Evolutionary conservation across 2,329 filamentous ascomycete genomes (phyloP).

Genomic region (Trichoderma brevicompactum): DNA sequence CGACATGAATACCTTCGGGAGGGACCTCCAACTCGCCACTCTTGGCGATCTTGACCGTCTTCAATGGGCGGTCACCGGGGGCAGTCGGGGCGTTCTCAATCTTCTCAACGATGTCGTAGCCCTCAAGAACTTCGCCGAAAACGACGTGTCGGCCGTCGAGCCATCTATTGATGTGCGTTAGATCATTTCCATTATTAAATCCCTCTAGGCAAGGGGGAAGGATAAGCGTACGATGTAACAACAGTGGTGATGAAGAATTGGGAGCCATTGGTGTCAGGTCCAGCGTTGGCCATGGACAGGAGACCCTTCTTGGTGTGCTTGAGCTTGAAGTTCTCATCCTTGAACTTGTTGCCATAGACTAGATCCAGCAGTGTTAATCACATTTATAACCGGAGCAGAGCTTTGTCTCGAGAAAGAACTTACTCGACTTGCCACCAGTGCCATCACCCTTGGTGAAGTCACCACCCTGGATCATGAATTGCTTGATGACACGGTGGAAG

Average conservation of each 20-base stretch:
- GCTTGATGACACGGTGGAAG: slow-evolving; percentile 90
- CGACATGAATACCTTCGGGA: slow-evolving; percentile 89
- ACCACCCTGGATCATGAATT: slow-evolving; percentile 91
- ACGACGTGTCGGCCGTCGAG: slow-evolving; percentile 85
- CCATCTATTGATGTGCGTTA: slow-evolving; percentile 57
- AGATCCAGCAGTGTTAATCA: background rate
- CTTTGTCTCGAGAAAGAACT: slow-evolving; percentile 39
- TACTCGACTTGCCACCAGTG: slow-evolving; percentile 84
- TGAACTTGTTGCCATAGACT: slow-evolving; percentile 84
- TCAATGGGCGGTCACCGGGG: slow-evolving; percentile 68
- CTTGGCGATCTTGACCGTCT: slow-evolving; percentile 76
- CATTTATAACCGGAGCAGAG: background rate
- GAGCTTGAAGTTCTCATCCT: slow-evolving; percentile 93
- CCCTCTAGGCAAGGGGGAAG: background rate
- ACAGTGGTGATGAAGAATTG: slow-evolving; percentile 92
- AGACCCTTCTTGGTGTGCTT: slow-evolving; percentile 87
- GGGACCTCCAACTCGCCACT: slow-evolving; percentile 83
- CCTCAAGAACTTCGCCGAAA: slow-evolving; percentile 87
- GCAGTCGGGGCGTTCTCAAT: slow-evolving; percentile 74
- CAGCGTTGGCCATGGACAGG: slow-evolving; percentile 84
- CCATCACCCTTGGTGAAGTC: slow-evolving; percentile 84
- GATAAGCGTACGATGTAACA: slow-evolving; percentile 65
- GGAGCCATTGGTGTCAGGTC: slow-evolving; percentile 83
- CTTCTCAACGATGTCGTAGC: slow-evolving; percentile 77
- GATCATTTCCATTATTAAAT: slow-evolving; percentile 19